Percentiles rank a stretch among this genome's conserved stretches.
Conservation (phyloP, 106 monocot genomes). For the Allium sativum region DNA sequence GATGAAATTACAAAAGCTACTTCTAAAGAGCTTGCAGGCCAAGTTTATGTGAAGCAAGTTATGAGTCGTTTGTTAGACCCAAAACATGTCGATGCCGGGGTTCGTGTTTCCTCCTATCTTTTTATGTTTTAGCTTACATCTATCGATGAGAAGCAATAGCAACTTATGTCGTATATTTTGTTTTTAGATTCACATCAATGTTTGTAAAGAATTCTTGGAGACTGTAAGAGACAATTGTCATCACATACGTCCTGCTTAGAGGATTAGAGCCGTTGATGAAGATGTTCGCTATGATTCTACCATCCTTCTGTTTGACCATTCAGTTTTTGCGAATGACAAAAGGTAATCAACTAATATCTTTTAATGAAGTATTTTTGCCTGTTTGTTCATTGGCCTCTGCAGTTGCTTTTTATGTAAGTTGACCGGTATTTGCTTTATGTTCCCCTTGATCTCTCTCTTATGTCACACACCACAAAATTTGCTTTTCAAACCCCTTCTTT, state of each 20-base stretch:
- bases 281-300: constrained; percentile 38
- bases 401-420: too few species aligned
- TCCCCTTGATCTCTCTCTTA: too few species aligned
- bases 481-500: too few species aligned
- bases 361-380: too few species aligned
- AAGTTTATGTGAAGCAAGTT: constrained; percentile 31
- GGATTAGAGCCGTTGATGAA: constrained; percentile 51
- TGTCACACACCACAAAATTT: too few species aligned
- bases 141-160: neutral
- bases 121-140: neutral
- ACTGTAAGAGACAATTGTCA: constrained; percentile 32
- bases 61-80: constrained; percentile 52
- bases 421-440: too few species aligned
- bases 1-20: constrained; percentile 32
- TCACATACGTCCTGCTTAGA: constrained; percentile 52
- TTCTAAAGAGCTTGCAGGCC: constrained; percentile 34
- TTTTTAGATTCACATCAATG: constrained; percentile 34
- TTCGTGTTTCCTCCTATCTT: constrained; percentile 16
- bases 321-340: constrained; percentile 47
- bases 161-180: neutral
- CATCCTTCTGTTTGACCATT: constrained; percentile 78
- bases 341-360: neutral
- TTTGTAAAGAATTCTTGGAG: constrained; percentile 52
- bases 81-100: constrained; percentile 54
- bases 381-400: too few species aligned